Evolutionary conservation across 257 asterid species (phyloP), one percentile per base, ranked within the genome.

Genomic region (Solanum rostratum): DNA sequence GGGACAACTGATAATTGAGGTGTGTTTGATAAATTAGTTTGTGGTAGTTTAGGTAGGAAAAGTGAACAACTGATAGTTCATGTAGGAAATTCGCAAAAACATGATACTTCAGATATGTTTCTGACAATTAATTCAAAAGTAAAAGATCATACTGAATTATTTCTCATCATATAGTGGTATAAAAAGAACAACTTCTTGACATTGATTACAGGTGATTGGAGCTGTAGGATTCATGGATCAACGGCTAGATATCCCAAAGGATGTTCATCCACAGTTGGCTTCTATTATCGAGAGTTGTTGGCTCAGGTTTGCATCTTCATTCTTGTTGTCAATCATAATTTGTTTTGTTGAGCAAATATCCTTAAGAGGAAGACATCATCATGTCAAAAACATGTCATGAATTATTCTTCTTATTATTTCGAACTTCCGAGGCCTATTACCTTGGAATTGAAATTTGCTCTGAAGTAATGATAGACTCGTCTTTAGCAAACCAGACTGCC

Each of bases 151-250:
- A 78, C 16, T 50, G 29, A 45, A 78, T 50, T 49, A 50, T 16
- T 27, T 49, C 52, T 78, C 82, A 10, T 78, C 82, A 78, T 78
- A 78, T 50, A 16, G 15, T 50, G 65, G 82, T 78, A 76, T 5
- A 27, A 27, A 18, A 50, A 49, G 46, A 78, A 50, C 27, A 78
- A 78, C 63, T 50, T 50, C 7, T 29, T 50, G 82, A 62, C 27
- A 84, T 84, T 85, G 78, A 57, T 66, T 90, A 74, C 91, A 96
- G 99, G 98, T 96, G 45, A 91, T 96, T 63, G 99, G 94, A 85
- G 98, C 98, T 65, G 98, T 96, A 87, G 99, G 98, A 24, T 96
- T 96, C 89, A 96, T 96, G 98, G 89, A 95, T 88, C 98, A 91
- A 88, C 92, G 96, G 63, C 88, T 96, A 50, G 98, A 96, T 68